Base-by-base conservation (phyloP, 1,284 basidiomycete species). In the Malassezia caprae region DNA sequence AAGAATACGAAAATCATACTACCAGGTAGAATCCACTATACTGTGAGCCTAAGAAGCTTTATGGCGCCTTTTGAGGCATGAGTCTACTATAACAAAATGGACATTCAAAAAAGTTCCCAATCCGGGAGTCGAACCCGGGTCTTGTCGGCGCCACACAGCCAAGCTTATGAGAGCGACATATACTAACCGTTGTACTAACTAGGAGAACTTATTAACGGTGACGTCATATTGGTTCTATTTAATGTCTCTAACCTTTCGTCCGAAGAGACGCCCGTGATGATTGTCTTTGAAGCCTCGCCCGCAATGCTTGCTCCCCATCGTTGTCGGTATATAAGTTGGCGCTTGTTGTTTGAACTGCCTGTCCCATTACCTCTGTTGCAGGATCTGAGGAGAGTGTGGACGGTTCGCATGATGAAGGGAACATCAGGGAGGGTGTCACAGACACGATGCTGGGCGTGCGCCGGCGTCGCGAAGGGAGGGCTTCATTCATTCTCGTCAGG, bases 71-170 rank as follows among this genome's bases (percentile, higher is more conserved):
- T 19, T 12, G n/a, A 4, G 23, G 6, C 37, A 15, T 40, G n/a
- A 17, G 19, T 8, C 11, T 11, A 10, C 12, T 37, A 13, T n/a
- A 23, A 35, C 11, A 37, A 48, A 48, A 15, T 6, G 37, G 6
- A 34, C 12, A 11, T 1, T 46, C 48, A 54, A 54, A 44, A 17
- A 37, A 17, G 54, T 57, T 57, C 55, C 55, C 55, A 57, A 57
- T 57, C 55, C 55, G 55, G 55, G 55, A 57, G 55, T 57, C 55
- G 55, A 57, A 57, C 55, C 55, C 55, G 55, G 55, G 55, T 57
- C 55, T 57, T 57, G 55, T 57, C 55, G 55, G 55, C 55, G 55
- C 55, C 44, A 34, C 55, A 52, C 45, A 52, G 45, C 19, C 4
- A 15, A 2, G n/a, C 48, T 42, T 19, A 40, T 57, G 55, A 57